Percentiles rank a stretch among this genome's conserved stretches.
Conservation (phyloP, 345 rosid species). For the Mangifera indica region DNA sequence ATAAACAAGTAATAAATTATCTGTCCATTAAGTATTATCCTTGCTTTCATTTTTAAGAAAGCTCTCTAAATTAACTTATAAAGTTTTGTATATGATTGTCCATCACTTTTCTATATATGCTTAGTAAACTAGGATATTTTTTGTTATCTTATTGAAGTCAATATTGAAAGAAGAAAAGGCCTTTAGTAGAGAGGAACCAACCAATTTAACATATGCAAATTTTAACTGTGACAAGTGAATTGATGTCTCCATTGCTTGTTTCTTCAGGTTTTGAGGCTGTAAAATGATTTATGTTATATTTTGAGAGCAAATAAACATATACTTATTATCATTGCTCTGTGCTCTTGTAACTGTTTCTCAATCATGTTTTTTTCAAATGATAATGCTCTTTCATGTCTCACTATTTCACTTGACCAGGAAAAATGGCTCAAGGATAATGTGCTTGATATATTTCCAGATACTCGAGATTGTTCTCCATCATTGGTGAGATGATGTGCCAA, state of each 20-base stretch:
- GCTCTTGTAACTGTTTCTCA: neutral
- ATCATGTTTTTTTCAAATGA: constrained; percentile 24
- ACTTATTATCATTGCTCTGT: constrained; percentile 8
- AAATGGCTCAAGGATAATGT: constrained; percentile 80
- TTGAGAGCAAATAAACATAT: constrained; percentile 11
- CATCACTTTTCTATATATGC: too few relatives aligned
- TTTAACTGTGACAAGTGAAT: neutral
- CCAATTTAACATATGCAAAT: neutral
- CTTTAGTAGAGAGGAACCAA: neutral
- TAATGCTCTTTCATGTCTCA: constrained; percentile 34
- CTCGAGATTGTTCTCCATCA: constrained; percentile 76
- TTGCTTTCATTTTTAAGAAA: too few relatives aligned
- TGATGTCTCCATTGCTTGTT: neutral
- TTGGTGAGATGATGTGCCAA: constrained; percentile 52
- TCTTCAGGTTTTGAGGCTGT: constrained; percentile 7
- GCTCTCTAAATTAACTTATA: too few relatives aligned
- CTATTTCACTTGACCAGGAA: constrained; percentile 67
- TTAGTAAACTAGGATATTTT: too few relatives aligned
- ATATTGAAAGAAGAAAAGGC: too few relatives aligned
- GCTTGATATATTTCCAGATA: constrained; percentile 77
- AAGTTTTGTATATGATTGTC: too few relatives aligned
- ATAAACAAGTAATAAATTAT: too few relatives aligned
- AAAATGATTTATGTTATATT: constrained; percentile 2
- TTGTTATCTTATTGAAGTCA: too few relatives aligned
- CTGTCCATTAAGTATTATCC: too few relatives aligned